A percentile compares a stretch with the other conserved stretches of the same genome.
Conservation (phyloP, 2,329 filamentous ascomycete genomes). For the Clathrospora elynae region DNA sequence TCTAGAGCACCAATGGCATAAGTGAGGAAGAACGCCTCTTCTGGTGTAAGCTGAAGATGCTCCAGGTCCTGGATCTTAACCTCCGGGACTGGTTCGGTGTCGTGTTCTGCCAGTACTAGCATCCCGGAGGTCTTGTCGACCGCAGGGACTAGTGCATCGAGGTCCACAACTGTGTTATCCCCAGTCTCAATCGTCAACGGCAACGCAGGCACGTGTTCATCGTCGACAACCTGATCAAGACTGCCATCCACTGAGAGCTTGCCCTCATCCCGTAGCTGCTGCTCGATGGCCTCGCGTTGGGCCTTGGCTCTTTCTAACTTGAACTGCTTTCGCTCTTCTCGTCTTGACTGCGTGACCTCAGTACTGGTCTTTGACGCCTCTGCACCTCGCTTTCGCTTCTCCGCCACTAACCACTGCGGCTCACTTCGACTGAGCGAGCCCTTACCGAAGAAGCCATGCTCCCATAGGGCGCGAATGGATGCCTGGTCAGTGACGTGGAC, state of each 20-base stretch:
- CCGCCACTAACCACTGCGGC: slow-evolving; percentile 86
- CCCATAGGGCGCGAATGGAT: slow-evolving; percentile 84
- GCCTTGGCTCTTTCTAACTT: slow-evolving; percentile 92
- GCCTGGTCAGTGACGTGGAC: slow-evolving; percentile 80
- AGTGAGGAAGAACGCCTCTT: slow-evolving; percentile 88
- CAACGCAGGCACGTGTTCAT: slow-evolving; percentile 21
- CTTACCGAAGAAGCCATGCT: slow-evolving; percentile 97
- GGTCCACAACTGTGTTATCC: too few relatives aligned
- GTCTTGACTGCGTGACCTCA: slow-evolving; percentile 74
- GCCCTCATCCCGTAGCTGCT: slow-evolving; percentile 65
- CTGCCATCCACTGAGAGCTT: slow-evolving; percentile 36
- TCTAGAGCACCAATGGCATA: slow-evolving; percentile 78
- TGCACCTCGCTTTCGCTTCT: slow-evolving; percentile 72
- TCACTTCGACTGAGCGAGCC: slow-evolving; percentile 92
- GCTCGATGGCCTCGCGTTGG: slow-evolving; percentile 82
- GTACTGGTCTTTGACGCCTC: slow-evolving; percentile 75
- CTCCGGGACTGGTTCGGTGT: slow-evolving; percentile 7
- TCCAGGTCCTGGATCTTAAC: slow-evolving; percentile 60
- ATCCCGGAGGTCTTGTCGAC: slow-evolving; percentile 17
- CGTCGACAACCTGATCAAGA: slow-evolving; percentile 39
- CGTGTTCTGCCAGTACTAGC: slow-evolving; percentile 12
- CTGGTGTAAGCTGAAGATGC: slow-evolving; percentile 86
- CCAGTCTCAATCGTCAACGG: slow-evolving; percentile 9
- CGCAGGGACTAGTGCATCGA: slow-evolving; percentile 19
- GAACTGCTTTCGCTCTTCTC: slow-evolving; percentile 79